A percentile compares a stretch with the other conserved stretches of the same genome.
These are phyloP conservation scores for Penicillium ochrochloron DNA, from an alignment of 495 filamentous ascomycete genomes.

Conservation along the genomic window DNA sequence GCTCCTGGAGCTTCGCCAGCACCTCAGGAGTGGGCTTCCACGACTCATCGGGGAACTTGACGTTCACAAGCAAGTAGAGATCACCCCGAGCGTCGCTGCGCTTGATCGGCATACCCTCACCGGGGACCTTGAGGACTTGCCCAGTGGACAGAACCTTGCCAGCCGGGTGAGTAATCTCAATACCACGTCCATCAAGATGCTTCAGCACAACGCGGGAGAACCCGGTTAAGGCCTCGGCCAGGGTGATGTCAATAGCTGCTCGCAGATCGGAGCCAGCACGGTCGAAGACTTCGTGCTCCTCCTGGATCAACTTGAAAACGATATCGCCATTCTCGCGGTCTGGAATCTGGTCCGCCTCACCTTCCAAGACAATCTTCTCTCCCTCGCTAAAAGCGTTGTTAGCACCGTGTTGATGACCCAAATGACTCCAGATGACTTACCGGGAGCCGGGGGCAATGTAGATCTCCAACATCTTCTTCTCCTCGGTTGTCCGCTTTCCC, in stretches of 20 bases:
- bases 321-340: constrained; percentile 92
- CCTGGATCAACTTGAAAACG: constrained; percentile 82
- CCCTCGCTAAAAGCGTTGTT: constrained; percentile 60
- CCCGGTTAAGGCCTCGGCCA: constrained; percentile 84
- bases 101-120: constrained; percentile 95
- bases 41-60: constrained; percentile 85
- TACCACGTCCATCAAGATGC: constrained; percentile 92
- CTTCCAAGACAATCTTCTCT: constrained; percentile 86
- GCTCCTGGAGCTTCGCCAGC: constrained; percentile 68
- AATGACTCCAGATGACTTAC: constrained; percentile 32
- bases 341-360: constrained; percentile 93
- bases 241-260: constrained; percentile 75
- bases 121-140: constrained; percentile 79
- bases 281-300: constrained; percentile 77
- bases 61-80: constrained; percentile 81
- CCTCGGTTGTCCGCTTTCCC: constrained; percentile 76
- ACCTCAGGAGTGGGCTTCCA: constrained; percentile 75
- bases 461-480: constrained; percentile 91
- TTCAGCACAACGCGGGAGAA: constrained; percentile 90
- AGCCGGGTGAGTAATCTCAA: constrained; percentile 71
- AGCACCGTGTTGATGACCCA: constrained; percentile 16
- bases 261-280: constrained; percentile 83
- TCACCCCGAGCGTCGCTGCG: constrained; percentile 82
- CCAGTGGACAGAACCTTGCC: constrained; percentile 79
- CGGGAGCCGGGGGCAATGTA: constrained; percentile 91